Conservation (phyloP, 257 asterid species). For the Lavandula angustifolia region DNA sequence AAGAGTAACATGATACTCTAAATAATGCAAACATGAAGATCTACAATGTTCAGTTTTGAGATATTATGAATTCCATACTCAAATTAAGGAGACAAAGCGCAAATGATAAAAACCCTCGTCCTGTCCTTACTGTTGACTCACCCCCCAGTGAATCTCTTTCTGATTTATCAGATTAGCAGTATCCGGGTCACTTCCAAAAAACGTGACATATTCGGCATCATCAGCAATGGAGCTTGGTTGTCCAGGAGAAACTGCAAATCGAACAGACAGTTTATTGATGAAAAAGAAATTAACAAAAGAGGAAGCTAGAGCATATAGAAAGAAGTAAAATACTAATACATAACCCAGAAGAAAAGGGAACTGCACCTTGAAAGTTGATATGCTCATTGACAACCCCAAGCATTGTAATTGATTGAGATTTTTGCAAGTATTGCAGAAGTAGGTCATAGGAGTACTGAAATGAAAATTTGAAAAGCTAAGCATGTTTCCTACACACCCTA, state of each 20-base stretch:
- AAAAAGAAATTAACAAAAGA: slow-evolving; percentile 15
- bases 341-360: slow-evolving; percentile 19
- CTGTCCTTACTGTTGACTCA: slow-evolving; percentile 41
- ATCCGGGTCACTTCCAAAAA: slow-evolving; percentile 79
- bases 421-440: slow-evolving; percentile 88
- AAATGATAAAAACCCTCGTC: background rate
- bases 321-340: slow-evolving; percentile 4
- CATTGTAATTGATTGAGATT: slow-evolving; percentile 79
- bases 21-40: slow-evolving; percentile 20
- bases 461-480: slow-evolving; percentile 30
- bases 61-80: background rate
- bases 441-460: slow-evolving; percentile 86
- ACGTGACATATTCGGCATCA: slow-evolving; percentile 83
- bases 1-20: slow-evolving; percentile 11
- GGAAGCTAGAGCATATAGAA: slow-evolving; percentile 14
- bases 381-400: slow-evolving; percentile 95
- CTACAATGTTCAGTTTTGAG: slow-evolving; percentile 3
- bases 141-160: slow-evolving; percentile 98
- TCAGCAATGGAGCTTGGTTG: slow-evolving; percentile 89
- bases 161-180: slow-evolving; percentile 82
- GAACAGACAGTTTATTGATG: slow-evolving; percentile 25
- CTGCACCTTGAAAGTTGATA: slow-evolving; percentile 84
- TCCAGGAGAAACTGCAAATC: slow-evolving; percentile 83
- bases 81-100: slow-evolving; percentile 5
- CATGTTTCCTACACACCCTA: background rate